A percentile compares a stretch with the other conserved stretches of the same genome.
Conservation (phyloP, 2,329 filamentous ascomycete genomes). For the Neopestalotiopsis rosae region DNA sequence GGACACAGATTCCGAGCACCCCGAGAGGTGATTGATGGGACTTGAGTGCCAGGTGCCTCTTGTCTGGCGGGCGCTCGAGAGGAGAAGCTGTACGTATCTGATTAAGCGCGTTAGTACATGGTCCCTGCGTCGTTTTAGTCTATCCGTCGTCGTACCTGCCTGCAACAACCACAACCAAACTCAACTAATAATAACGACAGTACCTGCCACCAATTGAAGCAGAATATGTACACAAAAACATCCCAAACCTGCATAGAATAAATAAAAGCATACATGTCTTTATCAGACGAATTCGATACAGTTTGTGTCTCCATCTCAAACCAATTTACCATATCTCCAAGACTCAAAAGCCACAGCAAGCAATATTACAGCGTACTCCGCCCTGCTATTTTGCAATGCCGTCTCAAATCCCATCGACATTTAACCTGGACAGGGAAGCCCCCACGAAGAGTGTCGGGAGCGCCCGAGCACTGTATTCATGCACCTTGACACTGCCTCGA, state of each 20-base stretch:
- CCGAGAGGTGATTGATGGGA: background rate
- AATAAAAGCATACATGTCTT: background rate
- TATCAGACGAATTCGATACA: background rate
- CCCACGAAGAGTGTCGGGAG: background rate
- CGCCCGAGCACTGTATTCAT: too few relatives aligned
- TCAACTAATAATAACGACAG: too few relatives aligned
- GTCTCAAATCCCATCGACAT: background rate
- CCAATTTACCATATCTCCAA: background rate
- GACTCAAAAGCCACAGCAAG: background rate
- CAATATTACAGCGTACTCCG: background rate
- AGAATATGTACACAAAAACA: background rate
- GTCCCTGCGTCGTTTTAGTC: background rate
- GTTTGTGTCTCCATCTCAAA: background rate
- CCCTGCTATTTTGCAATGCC: background rate
- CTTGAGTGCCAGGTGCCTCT: background rate
- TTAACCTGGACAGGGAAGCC: background rate
- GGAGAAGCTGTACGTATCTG: background rate
- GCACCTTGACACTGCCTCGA: background rate
- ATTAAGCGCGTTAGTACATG: background rate
- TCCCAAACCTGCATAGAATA: background rate
- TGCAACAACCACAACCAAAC: too few relatives aligned
- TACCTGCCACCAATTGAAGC: too few relatives aligned
- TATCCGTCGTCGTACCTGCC: too few relatives aligned
- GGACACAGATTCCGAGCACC: constrained; percentile 11
- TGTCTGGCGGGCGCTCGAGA: too few relatives aligned